Base-by-base conservation (phyloP, 352 stramenopile genomes). In the Plasmopara viticola region DNA sequence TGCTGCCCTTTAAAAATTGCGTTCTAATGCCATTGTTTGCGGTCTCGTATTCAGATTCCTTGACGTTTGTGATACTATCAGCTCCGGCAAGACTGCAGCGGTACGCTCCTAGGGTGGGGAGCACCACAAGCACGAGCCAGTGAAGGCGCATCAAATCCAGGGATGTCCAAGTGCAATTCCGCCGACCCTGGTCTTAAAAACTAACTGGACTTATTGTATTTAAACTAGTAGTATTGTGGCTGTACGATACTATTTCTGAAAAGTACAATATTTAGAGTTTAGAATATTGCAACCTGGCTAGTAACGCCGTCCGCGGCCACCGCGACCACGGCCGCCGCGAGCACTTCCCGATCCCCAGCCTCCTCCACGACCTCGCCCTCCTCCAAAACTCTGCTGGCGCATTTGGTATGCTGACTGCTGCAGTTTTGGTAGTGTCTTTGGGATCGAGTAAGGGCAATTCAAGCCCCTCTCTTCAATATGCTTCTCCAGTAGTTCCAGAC, bases 381-480 rank as follows among this genome's bases (percentile, higher is more conserved):
- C 67, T 46, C 78, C 70, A 20, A 53, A 67, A 38, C 66, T 66
- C 41, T 64, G 60, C 29, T 58, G 61, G 28, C 70, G 65, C 62
- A 66, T 66, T 48, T 65, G 59, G 59, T 83, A 86, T 12, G 77
- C 74, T 29, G 75, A 64, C 50, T 78, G 63, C 63, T 95, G 78
- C 34, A 95, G 66, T 58, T 87, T 84, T 0, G 87, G 84, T 25
- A 96, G 51, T 38, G 60, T 65, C 61, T 85, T 91, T 0, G 78
- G 72, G 46, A 94, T 75, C 55, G 78, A 87, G 70, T 94, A 94
- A 48, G 79, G 72, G 42, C 67, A 87, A 35, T 66, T 52, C 44
- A 78, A 64, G 14, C 62, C 70, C 38, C 68, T 64, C 17, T 78
- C 68, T 42, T 94, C 83, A 46, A 96, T 92, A 20, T 86, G 70